Evolutionary conservation across 306 rosid genomes (phyloP), one percentile per base, ranked within the genome.

Genomic region (Cucurbita ficifolia): DNA sequence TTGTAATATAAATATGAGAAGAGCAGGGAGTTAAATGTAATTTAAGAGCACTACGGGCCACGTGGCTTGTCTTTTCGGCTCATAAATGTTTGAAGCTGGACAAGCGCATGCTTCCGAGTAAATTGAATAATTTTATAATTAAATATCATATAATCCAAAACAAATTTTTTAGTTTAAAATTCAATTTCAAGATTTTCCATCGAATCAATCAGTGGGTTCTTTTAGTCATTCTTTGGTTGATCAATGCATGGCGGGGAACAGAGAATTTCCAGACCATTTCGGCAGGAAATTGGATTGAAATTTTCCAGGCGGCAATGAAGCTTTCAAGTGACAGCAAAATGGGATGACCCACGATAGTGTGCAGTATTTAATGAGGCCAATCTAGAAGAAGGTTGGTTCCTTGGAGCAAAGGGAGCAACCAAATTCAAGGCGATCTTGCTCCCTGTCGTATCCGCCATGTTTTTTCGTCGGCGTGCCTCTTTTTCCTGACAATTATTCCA

Each of bases 381-480:
- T 40, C 51, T 39, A 40, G 16, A 5, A 59, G 67, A 40, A 43
- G 71, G 9, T 10, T 64, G 50, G 50, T 40, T 64, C 52, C 36
- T 42, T 64, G 29, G 71, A 42, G n/a, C 17, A 64, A 64, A 64
- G 71, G 71, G 50, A 42, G 52, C 71, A 64, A 42, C 43, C 71
- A 40, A 19, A 42, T 65, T 65, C 36, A 40, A 18, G 52, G 52
- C 24, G 38, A 18, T 65, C 10, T 3, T 65, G 53, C 36, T 52
- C 17, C 36, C 72, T 65, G 72, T 52, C 72, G 72, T 65, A 65
- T 43, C 36, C 53, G 33, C 53, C 72, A 65, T 65, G 72, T 65
- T 48, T 36, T 36, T 65, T 42, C 35, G 43, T 18, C 52, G 72
- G 10, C 11, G 53, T 19, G 18, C 52, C 51, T 65, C 18, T 65